Evolutionary conservation across 73 alveolate genomes (phyloP), one percentile per base, ranked within the genome.

Genomic region (Paramecium caudatum): DNA sequence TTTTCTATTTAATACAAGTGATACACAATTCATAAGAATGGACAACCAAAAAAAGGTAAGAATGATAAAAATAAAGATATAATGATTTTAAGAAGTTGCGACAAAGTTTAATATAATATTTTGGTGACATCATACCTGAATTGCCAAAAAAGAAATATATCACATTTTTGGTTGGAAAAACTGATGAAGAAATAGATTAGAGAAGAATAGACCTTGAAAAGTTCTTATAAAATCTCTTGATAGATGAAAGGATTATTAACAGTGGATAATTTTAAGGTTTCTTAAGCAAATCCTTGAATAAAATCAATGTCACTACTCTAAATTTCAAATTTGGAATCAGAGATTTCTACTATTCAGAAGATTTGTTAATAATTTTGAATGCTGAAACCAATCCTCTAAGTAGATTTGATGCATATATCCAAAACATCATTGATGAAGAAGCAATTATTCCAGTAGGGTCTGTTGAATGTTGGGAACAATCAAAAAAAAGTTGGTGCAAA

Each of bases 121-220:
- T 70, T 37, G 49, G 49, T 6, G 61, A 70, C 4, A 23, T 70
- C 2, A 6, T 34, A 17, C 69, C 65, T 15, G 68, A 74, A 16
- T 41, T 74, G 55, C 88, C 88, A 17, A 74, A 74, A 39, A 74
- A 74, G 68, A 74, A 74, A 39, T 74, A 41, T 16, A 74, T 37
- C 36, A 74, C 88, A 39, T 74, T 74, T 43, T 43, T 74, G 15
- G 46, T 74, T 41, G 88, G 88, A 16, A 74, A 74, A 74, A 21
- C 88, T 0, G 39, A 41, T 21, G n/a, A 74, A 45, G 88, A 74
- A 74, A 41, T 74, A 74, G 88, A 74, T 0, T 13, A 74, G 32
- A 74, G 88, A 21, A 37, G 88, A 74, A 6, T 16, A 10, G 88
- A 39, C 4, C 15, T 74, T 15, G 43, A 74, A 74, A 39, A 21